Base-by-base conservation (phyloP, 2,329 filamentous ascomycete species). In the Aschersonia sp. region DNA sequence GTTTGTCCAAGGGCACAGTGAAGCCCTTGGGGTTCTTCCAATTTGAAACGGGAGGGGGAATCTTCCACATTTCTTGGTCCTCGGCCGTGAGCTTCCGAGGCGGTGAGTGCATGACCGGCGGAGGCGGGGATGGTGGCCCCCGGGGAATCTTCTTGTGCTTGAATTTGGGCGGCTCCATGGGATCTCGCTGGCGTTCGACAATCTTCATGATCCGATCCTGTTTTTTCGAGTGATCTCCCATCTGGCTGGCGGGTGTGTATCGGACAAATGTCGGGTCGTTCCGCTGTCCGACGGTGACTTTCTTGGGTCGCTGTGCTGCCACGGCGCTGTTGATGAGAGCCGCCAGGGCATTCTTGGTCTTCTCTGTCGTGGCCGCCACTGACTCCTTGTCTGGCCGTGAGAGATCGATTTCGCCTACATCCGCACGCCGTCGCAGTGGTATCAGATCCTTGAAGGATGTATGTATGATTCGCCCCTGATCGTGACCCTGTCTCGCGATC, bases 1-100 rank as follows among this genome's bases (percentile, higher is more conserved):
- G 83, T 71, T 98, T 98, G 64, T 98, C 92, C 46, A 98, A 66
- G 0, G 92, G 87, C 1, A 98, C 87, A 0, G 92, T 98, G 61
- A 95, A 98, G 58, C 92, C 92, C 69, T 97, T 97, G 1, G 90
- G 87, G 63, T 98, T 98, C 76, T 98, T 98, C 92, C 92, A 98
- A 65, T 97, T 97, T 22, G 87, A 94, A 2, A 98, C 83, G 0
- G 90, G 86, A 2, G 90, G 88, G 0, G 73, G 76, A 41, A 79
- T 95, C 59, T 83, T 88, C 92, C 92, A 98, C 50, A 86, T 87
- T 64, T 97, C 92, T 64, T 97, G 90, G 57, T 98, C 92, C 62
- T 95, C 89, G 5, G 90, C 92, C 1, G 92, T 98, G 51, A 98
- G 74, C 61, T 97, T 98, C 52, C 92, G 75, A 0, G 92, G 89